These are phyloP conservation scores for Mortierella sp. DNA, from an alignment of 371 early-diverging fungal genomes.

Conservation along the genomic window DNA sequence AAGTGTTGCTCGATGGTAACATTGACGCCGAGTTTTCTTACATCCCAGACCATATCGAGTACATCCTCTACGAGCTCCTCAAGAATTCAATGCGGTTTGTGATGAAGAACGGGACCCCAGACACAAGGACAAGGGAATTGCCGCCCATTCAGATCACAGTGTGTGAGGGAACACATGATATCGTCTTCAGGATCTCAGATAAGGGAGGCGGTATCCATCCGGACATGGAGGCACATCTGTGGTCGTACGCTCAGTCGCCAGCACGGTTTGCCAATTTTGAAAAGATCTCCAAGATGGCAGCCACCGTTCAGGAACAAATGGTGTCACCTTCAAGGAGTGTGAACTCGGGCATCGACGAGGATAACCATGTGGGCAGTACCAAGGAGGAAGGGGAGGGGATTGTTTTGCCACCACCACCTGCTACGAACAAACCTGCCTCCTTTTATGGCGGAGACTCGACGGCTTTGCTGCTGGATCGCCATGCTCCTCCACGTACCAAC, in stretches of 20 bases:
- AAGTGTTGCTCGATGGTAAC: constrained; percentile 73
- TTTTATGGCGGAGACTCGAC: constrained; percentile 17
- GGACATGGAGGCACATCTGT: constrained; percentile 72
- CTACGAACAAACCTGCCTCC: constrained; percentile 6
- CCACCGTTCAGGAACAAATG: constrained; percentile 63
- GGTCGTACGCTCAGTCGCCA: constrained; percentile 77
- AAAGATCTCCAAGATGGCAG: constrained; percentile 70
- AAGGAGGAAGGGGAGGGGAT: constrained; percentile 10
- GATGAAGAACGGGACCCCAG: constrained; percentile 39
- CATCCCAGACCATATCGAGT: constrained; percentile 94
- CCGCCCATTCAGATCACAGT: constrained; percentile 88
- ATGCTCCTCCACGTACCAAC: constrained; percentile 19
- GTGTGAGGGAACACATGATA: constrained; percentile 75
- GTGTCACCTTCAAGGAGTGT: constrained; percentile 29
- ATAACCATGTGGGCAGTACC: not conserved
- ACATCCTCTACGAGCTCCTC: constrained; percentile 92
- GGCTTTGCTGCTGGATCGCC: constrained; percentile 27
- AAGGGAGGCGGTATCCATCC: constrained; percentile 88
- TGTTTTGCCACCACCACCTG: constrained; percentile 39
- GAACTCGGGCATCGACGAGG: constrained; percentile 5
- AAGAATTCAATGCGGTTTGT: constrained; percentile 86
- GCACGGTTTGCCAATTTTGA: constrained; percentile 68
- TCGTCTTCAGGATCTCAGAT: constrained; percentile 93
- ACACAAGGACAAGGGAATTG: constrained; percentile 29
- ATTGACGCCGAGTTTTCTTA: constrained; percentile 73